Evolutionary conservation across 306 rosid genomes (phyloP).

Genomic region (Pyrus pyrifolia): DNA sequence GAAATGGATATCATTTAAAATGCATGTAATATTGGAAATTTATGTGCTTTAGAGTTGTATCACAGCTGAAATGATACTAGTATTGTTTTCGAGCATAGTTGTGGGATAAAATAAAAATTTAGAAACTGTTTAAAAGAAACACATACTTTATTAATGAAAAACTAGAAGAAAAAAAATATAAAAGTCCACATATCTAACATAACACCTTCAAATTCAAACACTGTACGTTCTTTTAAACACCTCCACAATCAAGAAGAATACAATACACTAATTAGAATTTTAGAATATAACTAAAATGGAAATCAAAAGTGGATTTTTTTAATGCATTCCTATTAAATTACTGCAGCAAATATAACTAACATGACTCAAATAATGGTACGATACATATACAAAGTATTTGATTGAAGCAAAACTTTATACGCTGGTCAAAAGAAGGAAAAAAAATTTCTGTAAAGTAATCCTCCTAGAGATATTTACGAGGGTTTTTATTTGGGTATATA

Average conservation of each 20-base stretch:
- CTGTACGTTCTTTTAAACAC: too few species aligned
- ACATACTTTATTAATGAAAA: not conserved
- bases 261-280: not conserved
- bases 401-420: too few species aligned
- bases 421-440: too few species aligned
- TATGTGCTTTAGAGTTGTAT: not conserved
- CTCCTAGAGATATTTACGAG: too few species aligned
- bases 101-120: not conserved
- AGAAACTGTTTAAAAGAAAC: not conserved
- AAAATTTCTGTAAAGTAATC: too few species aligned
- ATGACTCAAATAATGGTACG: too few species aligned
- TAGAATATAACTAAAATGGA: too few species aligned
- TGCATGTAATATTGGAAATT: not conserved
- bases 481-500: not conserved
- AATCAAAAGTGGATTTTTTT: too few species aligned
- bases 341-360: too few species aligned
- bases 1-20: not conserved
- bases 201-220: not conserved
- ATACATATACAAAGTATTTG: too few species aligned
- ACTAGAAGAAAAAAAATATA: not conserved
- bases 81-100: not conserved
- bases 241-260: not conserved
- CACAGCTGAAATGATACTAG: not conserved
- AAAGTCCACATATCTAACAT: not conserved
- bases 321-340: too few species aligned